Conservation (phyloP, 1,284 basidiomycete species). For the Phylloboletellus chloephorus region DNA sequence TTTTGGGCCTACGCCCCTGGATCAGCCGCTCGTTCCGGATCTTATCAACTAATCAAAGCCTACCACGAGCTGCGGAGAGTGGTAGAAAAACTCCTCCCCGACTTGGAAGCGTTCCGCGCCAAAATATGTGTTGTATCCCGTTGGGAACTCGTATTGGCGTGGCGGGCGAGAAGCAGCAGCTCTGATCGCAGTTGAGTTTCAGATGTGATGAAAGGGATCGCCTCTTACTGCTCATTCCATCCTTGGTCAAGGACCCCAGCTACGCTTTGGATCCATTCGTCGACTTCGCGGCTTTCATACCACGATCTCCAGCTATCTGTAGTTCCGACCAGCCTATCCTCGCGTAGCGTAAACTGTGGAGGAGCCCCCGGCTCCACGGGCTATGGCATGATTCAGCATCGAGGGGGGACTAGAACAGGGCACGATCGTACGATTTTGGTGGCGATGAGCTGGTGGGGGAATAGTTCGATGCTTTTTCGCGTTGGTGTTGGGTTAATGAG, state of each 20-base stretch:
- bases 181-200: slow-evolving; percentile 32
- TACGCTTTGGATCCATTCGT: slow-evolving; percentile 90
- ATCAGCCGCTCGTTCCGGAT: slow-evolving; percentile 8
- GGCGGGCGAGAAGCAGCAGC: slow-evolving; percentile 47
- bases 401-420: neutral
- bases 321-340: slow-evolving; percentile 69
- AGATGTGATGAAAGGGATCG: slow-evolving; percentile 1
- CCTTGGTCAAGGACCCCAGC: slow-evolving; percentile 80
- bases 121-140: slow-evolving; percentile 87
- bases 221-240: slow-evolving; percentile 77
- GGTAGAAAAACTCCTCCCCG: slow-evolving; percentile 88
- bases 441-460: slow-evolving; percentile 85
- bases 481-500: slow-evolving; percentile 44
- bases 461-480: slow-evolving; percentile 57
- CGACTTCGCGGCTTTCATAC: slow-evolving; percentile 82
- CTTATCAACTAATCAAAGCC: slow-evolving; percentile 27
- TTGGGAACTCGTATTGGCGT: slow-evolving; percentile 91
- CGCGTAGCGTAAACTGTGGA: slow-evolving; percentile 64
- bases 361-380: slow-evolving; percentile 54
- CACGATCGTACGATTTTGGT: slow-evolving; percentile 50
- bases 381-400: slow-evolving; percentile 35
- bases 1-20: slow-evolving; percentile 48
- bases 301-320: slow-evolving; percentile 78
- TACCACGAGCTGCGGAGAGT: slow-evolving; percentile 72
- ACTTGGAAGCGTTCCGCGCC: slow-evolving; percentile 78